phyloP scores from a whole-genome alignment of 352 stramenopile species.

The Pythium folliculosum region DNA sequence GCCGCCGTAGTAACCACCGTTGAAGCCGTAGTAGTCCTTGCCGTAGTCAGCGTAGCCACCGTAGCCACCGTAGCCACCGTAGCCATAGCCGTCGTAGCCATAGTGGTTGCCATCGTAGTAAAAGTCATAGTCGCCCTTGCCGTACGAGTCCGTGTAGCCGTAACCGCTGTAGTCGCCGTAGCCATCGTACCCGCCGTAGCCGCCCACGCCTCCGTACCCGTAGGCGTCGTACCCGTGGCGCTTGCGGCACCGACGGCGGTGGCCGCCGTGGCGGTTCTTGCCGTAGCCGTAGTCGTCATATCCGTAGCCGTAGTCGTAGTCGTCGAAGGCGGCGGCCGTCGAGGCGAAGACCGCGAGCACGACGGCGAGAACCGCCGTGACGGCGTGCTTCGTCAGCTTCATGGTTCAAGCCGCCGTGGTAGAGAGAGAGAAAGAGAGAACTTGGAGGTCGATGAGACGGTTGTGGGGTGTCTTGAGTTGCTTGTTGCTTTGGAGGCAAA shows the following conservation, averaged over 20 bases:
- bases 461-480: too few species aligned
- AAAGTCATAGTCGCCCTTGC: background rate
- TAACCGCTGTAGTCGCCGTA: background rate
- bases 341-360: conserved; percentile 1
- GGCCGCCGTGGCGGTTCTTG: too few species aligned
- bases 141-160: background rate
- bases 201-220: background rate
- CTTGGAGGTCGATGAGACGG: too few species aligned
- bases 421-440: background rate
- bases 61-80: background rate
- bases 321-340: background rate
- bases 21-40: background rate
- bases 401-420: background rate
- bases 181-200: background rate
- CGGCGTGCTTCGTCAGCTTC: background rate
- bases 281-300: background rate
- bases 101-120: background rate
- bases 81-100: background rate
- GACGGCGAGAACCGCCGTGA: background rate
- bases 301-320: conserved; percentile 1
- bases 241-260: too few species aligned
- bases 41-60: background rate
- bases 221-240: background rate
- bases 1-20: conserved; percentile 9
- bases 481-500: background rate